These are phyloP conservation scores for Suhomyces tanzawaensis DNA, from an alignment of 805 yeast genomes.

Conservation along the genomic window DNA sequence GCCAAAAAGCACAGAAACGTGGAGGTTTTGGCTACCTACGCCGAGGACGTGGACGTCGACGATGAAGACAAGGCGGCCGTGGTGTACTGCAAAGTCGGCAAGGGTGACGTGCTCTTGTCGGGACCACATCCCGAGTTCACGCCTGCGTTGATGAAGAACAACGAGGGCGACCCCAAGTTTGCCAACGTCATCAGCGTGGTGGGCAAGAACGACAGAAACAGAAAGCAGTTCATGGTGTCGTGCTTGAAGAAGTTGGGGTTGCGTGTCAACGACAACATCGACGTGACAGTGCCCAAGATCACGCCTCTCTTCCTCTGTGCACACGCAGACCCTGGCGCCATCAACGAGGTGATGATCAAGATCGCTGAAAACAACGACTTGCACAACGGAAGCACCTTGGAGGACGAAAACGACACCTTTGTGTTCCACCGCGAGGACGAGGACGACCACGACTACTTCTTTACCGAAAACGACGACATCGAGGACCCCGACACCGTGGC, in stretches of 20 bases:
- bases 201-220: constrained; percentile 39
- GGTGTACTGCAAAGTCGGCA: constrained; percentile 63
- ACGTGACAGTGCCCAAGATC: constrained; percentile 55
- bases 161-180: constrained; percentile 28
- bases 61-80: constrained; percentile 61
- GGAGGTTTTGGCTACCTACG: constrained; percentile 71
- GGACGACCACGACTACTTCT: constrained; percentile 17
- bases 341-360: constrained; percentile 37
- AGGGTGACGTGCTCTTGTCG: constrained; percentile 71
- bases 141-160: constrained; percentile 46
- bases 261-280: constrained; percentile 54
- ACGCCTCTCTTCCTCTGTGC: constrained; percentile 66
- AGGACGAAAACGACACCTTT: constrained; percentile 60
- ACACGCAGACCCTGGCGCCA: constrained; percentile 24
- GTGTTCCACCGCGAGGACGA: constrained; percentile 41
- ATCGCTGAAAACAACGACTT: constrained; percentile 37
- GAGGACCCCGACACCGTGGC: constrained; percentile 55
- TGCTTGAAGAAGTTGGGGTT: constrained; percentile 63
- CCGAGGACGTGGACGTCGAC: constrained; percentile 52
- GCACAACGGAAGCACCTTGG: constrained; percentile 26
- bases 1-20: constrained; percentile 61
- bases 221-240: constrained; percentile 56
- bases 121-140: constrained; percentile 92
- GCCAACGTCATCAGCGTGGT: constrained; percentile 34
- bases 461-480: constrained; percentile 22